Evolutionary conservation across 2,329 filamentous ascomycete species (phyloP).

Genomic region (Alternaria metachromatica): DNA sequence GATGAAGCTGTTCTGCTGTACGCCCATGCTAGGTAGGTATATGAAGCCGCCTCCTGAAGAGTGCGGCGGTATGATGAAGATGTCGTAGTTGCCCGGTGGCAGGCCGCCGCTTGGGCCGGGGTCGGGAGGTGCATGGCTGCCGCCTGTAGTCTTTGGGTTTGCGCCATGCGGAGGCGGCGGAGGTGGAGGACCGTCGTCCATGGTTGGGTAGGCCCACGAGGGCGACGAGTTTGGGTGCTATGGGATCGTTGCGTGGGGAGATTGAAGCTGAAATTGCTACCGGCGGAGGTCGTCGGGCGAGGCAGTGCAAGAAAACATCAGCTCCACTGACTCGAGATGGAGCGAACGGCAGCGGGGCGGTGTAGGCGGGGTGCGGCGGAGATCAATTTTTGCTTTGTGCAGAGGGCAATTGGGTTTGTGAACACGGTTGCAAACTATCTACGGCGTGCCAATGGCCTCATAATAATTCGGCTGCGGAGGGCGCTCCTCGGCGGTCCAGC

Average conservation of each 20-base stretch:
- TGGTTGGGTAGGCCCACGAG: constrained; percentile 36
- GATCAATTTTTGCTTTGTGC: constrained; percentile 3
- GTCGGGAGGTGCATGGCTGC: constrained; percentile 31
- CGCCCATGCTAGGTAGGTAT: constrained; percentile 88
- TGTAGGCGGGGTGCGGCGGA: constrained; percentile 8
- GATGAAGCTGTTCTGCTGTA: constrained; percentile 88
- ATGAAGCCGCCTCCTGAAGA: constrained; percentile 88
- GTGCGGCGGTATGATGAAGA: constrained; percentile 94
- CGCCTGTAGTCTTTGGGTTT: constrained; percentile 67
- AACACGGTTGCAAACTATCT: constrained; percentile 11
- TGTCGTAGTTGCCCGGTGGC: constrained; percentile 91
- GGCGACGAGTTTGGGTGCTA: constrained; percentile 25
- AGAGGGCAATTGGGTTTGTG: constrained; percentile 9
- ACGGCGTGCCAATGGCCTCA: not conserved
- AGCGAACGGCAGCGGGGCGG: constrained; percentile 5
- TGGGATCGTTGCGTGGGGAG: constrained; percentile 15
- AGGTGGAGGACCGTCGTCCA: constrained; percentile 64
- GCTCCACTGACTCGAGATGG: constrained; percentile 26
- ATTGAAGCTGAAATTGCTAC: constrained; percentile 1
- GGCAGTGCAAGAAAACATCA: constrained; percentile 36
- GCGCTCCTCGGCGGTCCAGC: constrained; percentile 12
- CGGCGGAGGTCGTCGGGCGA: constrained; percentile 9
- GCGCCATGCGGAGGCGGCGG: constrained; percentile 87
- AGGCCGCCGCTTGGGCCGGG: constrained; percentile 60
- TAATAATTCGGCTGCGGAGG: constrained; percentile 5